These are phyloP conservation scores for Phytophthora idaei DNA, from an alignment of 352 stramenopile genomes.

Conservation along the genomic window DNA sequence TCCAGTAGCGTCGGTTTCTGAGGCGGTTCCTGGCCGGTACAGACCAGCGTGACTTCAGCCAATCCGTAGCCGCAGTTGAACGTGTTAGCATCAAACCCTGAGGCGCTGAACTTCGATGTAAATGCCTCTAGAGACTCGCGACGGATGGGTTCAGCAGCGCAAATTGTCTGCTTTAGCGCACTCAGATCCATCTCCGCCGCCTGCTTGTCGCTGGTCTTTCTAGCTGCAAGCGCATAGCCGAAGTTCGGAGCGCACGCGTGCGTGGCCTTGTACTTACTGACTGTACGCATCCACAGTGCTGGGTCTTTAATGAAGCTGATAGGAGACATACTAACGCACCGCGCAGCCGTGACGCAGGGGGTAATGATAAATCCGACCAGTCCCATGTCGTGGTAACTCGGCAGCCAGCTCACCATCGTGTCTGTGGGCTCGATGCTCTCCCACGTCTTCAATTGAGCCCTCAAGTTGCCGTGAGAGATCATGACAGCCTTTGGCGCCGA, in stretches of 20 bases:
- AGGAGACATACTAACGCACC: conserved; percentile 83
- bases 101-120: conserved; percentile 59
- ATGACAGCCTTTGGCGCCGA: conserved; percentile 85
- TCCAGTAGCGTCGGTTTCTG: conserved; percentile 64
- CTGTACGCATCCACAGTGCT: conserved; percentile 78
- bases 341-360: conserved; percentile 56
- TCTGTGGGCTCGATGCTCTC: conserved; percentile 64
- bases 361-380: conserved; percentile 85
- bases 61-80: conserved; percentile 87
- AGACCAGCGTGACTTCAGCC: conserved; percentile 84
- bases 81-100: conserved; percentile 69
- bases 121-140: conserved; percentile 80
- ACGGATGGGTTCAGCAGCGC: conserved; percentile 81
- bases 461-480: conserved; percentile 83
- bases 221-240: conserved; percentile 71
- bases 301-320: conserved; percentile 90
- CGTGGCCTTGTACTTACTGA: conserved; percentile 77
- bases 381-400: conserved; percentile 87
- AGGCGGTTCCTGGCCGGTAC: conserved; percentile 71
- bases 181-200: conserved; percentile 65
- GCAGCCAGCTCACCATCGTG: conserved; percentile 81
- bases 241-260: conserved; percentile 85
- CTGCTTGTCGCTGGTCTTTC: conserved; percentile 77
- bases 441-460: conserved; percentile 77
- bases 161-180: conserved; percentile 77